Evolutionary conservation across 2,329 filamentous ascomycete genomes (phyloP).

Genomic region (Raffaelea deltoideospora): DNA sequence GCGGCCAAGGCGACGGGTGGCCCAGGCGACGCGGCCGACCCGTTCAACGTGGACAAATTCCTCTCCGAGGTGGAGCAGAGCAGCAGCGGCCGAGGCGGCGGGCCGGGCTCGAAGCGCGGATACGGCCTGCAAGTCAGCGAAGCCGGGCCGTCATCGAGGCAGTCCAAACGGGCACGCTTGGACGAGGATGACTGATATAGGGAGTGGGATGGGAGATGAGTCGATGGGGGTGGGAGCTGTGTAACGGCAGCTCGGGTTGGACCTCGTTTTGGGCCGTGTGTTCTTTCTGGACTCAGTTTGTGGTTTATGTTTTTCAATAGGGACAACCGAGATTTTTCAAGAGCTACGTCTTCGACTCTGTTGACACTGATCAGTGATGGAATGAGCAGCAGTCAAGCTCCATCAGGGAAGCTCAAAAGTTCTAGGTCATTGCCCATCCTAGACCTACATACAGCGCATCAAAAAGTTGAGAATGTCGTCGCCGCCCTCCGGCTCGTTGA

Average conservation of each 20-base stretch:
- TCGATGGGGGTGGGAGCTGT: too few species aligned
- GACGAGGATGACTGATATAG: conserved; percentile 45
- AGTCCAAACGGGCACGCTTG: conserved; percentile 60
- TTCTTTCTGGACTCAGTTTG: too few species aligned
- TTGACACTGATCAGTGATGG: too few species aligned
- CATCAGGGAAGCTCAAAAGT: too few species aligned
- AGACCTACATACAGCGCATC: background rate
- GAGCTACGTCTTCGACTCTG: too few species aligned
- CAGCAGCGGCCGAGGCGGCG: too few species aligned
- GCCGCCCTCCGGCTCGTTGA: conserved; percentile 1
- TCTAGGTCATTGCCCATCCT: too few species aligned
- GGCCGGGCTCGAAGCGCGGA: conserved; percentile 57
- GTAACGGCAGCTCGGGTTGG: background rate
- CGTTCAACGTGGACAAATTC: conserved; percentile 91
- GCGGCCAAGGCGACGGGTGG: background rate
- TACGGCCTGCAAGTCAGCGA: conserved; percentile 69
- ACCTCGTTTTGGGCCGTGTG: too few species aligned
- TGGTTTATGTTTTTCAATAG: too few species aligned
- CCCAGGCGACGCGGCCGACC: too few species aligned
- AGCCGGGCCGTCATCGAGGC: conserved; percentile 30
- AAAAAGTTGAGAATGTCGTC: conserved; percentile 1
- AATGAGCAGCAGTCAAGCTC: too few species aligned
- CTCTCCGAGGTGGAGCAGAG: conserved; percentile 62
- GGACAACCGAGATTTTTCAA: too few species aligned
- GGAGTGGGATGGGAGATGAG: background rate